Conservation (phyloP, 163 green algal species). For the Chlorella variabilis region DNA sequence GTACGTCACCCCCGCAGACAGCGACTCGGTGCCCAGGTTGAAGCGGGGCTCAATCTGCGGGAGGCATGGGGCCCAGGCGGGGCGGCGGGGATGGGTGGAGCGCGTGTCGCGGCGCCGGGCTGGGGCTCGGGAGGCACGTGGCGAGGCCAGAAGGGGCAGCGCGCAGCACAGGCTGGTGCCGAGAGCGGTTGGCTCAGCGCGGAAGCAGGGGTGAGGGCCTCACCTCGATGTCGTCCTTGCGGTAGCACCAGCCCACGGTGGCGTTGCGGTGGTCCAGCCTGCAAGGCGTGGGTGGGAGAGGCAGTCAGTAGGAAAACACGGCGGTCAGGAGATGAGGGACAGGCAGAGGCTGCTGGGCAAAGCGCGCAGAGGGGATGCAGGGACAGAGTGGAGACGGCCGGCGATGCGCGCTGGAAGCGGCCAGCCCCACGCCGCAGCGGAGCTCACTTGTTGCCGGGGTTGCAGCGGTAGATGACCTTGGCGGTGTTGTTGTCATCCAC, state of each 20-base stretch:
- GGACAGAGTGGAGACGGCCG: conserved; percentile 13
- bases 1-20: conserved; percentile 28
- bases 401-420: background rate
- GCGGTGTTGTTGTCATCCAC: conserved; percentile 52
- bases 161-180: too few species aligned
- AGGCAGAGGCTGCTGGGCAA: too few species aligned
- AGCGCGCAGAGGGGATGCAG: background rate
- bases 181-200: too few species aligned
- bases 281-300: too few species aligned
- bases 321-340: background rate
- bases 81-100: background rate
- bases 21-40: conserved; percentile 47
- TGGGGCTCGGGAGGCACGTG: too few species aligned
- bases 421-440: background rate
- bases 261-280: conserved; percentile 43
- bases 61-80: background rate
- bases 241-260: conserved; percentile 36
- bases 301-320: too few species aligned
- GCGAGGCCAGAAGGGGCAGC: too few species aligned
- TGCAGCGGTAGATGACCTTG: conserved; percentile 41
- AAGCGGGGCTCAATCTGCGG: conserved; percentile 37
- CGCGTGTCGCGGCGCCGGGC: too few species aligned
- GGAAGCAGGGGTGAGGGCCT: too few species aligned
- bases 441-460: conserved; percentile 4
- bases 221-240: conserved; percentile 42